Percentiles rank a stretch among this genome's conserved stretches.
phyloP scores from a whole-genome alignment of 768 basidiomycete species.

The Xerocomellus amylosporus region DNA sequence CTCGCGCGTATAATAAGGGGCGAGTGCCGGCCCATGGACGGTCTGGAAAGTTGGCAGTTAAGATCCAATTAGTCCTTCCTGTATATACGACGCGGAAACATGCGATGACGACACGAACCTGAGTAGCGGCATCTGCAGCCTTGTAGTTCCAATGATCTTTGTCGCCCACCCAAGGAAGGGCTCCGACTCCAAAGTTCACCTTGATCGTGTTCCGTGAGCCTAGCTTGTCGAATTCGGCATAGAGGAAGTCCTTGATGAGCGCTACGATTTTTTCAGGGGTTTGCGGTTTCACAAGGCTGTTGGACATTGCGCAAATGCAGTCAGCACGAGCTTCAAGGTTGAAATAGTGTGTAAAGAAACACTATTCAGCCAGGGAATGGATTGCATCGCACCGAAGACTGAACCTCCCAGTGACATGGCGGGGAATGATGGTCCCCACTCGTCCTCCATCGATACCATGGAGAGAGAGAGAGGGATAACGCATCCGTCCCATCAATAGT shows the following conservation, averaged over 20 bases:
- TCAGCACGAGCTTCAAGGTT: background rate
- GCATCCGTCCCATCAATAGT: no score
- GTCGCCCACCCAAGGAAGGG: constrained; percentile 82
- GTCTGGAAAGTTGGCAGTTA: background rate
- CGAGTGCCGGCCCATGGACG: constrained; percentile 33
- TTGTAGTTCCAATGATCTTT: constrained; percentile 84
- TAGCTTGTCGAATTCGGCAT: constrained; percentile 76
- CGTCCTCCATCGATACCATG: no score
- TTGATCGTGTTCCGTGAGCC: constrained; percentile 73
- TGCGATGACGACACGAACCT: constrained; percentile 35
- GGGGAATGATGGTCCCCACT: background rate
- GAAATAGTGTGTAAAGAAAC: background rate
- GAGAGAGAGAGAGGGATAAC: no score
- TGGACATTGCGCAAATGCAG: no score
- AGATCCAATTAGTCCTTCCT: background rate
- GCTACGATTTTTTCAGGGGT: constrained; percentile 65
- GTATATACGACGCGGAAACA: background rate
- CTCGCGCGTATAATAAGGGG: constrained; percentile 59
- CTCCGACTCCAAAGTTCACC: constrained; percentile 64
- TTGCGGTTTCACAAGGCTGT: constrained; percentile 74
- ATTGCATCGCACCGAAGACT: background rate
- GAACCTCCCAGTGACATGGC: background rate
- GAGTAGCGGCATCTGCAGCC: constrained; percentile 77
- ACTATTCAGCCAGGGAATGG: background rate
- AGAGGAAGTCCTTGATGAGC: constrained; percentile 63